Evolutionary conservation across 2,329 filamentous ascomycete species (phyloP), one percentile per base, ranked within the genome.

Genomic region (Cytospora chrysosperma): DNA sequence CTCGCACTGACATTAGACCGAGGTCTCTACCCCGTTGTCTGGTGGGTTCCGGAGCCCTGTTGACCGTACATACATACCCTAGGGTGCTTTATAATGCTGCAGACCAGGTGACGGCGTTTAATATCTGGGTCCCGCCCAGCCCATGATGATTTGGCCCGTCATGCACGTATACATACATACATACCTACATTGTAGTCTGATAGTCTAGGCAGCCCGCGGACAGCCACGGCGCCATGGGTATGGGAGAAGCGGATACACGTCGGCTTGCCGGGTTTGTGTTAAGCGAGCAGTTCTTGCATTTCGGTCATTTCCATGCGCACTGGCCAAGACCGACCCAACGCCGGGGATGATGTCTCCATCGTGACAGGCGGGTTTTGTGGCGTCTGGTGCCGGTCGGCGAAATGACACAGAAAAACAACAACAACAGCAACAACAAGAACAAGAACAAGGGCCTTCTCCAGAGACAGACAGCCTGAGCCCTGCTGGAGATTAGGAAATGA

Each of bases 281-380:
- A 64, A 34, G 49, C 59, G 54, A 62, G n/a, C 28, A 51, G 53
- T 26, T 51, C 10, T 53, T 37, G 34, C 26, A 34, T 27, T 32
- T 57, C 62, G 62, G 62, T 64, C 58, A 64, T 64, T 56, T 64
- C 62, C 62, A 64, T 52, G 53, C 40, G 59, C 51, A 61, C 59
- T 28, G 59, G 43, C 59, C 17, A 40, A 12, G 32, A 34, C n/a
- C n/a, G n/a, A n/a, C 27, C 21, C 58, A 30, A 47, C 17, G n/a
- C 43, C 12, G n/a, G 19, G 17, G 37, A n/a, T n/a, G 28, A 9
- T 30, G 28, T 40, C 15, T 54, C 50, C 24, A 54, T 55, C 51
- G 51, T 61, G 51, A 50, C 59, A 49, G 59, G 24, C 13, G 40
- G 49, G 40, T 32, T 55, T 27, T 13, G 32, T 2, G 32, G 32